Evolutionary conservation across 2,329 filamentous ascomycete species (phyloP), one percentile per base, ranked within the genome.

Genomic region (Scortechinia acanthostroma): DNA sequence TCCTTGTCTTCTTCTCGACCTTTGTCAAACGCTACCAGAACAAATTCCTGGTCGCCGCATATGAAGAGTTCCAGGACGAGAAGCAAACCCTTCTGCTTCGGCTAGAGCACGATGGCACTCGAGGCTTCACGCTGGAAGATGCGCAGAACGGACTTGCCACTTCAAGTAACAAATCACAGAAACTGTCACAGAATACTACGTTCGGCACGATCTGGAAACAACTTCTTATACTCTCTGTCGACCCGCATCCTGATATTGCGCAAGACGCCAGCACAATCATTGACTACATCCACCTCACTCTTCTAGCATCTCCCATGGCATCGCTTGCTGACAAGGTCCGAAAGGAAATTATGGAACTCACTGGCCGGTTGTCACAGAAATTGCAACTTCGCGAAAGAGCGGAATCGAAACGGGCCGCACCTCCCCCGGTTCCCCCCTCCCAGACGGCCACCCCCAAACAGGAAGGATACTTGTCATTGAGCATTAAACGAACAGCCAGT

Each of bases 151-250:
- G 35, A 6, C 17, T 6, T 13, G 10, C 10, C 6, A 17, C 14
- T 17, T 10, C 66, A 74, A 19, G 17, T 6, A 17, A 13, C 35
- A 40, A 40, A 40, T 70, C 75, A 2, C 74, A 79, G 40, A 76
- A 79, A 1, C 63, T 88, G 10, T 89, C 91, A 13, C 83, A 88
- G 51, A 93, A 95, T 57, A 95, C 90, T 0, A 87, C 95, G 16
- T 96, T 94, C 60, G 86, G 91, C 22, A 87, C 91, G 1, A 86
- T 94, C 50, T 98, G 93, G 93, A 93, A 95, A 60, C 88, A 96
- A 56, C 75, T 94, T 37, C 71, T 96, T 48, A 88, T 95, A 50
- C 74, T 97, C 61, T 91, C 89, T 40, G 88, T 95, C 16, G 93
- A 98, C 58, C 91, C 93, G 33, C 91, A 96, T 58, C 90, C 91